Conservation (phyloP, 345 rosid species). For the Hibiscus trionum region DNA sequence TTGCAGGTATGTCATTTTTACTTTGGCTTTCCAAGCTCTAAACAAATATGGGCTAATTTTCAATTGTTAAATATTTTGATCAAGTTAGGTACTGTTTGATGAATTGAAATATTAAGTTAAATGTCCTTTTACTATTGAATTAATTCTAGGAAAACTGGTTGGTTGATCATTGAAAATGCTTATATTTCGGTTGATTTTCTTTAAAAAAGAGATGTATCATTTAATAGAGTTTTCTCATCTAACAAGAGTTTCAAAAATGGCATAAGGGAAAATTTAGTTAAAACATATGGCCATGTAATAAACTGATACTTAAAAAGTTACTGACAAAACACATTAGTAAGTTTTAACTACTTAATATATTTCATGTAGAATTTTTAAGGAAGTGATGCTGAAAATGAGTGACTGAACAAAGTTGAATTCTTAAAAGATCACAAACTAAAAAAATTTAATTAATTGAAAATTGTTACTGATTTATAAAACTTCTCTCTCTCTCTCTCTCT, state of each 20-base stretch:
- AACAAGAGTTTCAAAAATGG: background rate
- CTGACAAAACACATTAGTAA: background rate
- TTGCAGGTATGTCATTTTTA: slow-evolving; percentile 48
- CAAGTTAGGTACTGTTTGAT: background rate
- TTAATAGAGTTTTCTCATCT: background rate
- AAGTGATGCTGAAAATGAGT: background rate
- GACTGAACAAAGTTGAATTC: background rate
- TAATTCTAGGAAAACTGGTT: background rate
- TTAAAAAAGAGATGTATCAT: background rate
- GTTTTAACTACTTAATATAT: background rate
- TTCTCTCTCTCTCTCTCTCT: background rate
- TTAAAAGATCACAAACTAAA: background rate
- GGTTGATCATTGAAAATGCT: background rate
- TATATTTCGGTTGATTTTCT: background rate
- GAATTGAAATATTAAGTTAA: background rate
- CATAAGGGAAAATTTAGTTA: too few relatives aligned
- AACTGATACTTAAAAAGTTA: background rate
- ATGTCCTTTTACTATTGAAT: background rate
- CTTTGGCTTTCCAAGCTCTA: background rate
- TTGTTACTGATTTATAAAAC: background rate
- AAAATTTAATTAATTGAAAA: background rate
- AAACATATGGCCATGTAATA: background rate
- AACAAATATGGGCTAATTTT: background rate
- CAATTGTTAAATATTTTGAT: background rate
- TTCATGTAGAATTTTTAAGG: background rate